Percentiles rank a stretch among this genome's conserved stretches.
Conservation (phyloP, 1,284 basidiomycete genomes). For the Meira miltonrushii region DNA sequence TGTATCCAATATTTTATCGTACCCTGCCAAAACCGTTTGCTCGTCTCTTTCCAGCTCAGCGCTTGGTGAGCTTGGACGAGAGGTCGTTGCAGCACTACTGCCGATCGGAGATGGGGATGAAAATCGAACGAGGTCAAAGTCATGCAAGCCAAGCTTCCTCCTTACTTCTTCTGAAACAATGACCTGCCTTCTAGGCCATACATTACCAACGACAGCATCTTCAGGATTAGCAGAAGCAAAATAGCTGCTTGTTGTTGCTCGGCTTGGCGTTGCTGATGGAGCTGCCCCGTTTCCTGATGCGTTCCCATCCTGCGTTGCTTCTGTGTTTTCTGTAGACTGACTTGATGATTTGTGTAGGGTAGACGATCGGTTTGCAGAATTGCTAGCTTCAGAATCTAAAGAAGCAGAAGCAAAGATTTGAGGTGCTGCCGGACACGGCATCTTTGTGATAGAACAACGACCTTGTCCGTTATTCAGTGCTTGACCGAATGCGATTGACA, state of each 20-base stretch:
- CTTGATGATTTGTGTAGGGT: no score
- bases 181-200: constrained; percentile 40
- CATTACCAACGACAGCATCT: neutral
- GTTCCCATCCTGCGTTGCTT: neutral
- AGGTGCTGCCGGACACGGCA: constrained; percentile 8
- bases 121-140: constrained; percentile 34
- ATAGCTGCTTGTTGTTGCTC: constrained; percentile 8
- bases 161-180: constrained; percentile 27
- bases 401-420: constrained; percentile 1
- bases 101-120: constrained; percentile 2
- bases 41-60: constrained; percentile 7
- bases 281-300: neutral
- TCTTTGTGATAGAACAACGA: constrained; percentile 8
- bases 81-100: neutral
- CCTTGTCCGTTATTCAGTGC: neutral
- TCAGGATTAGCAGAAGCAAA: neutral
- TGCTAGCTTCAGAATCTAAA: no score
- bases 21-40: constrained; percentile 17
- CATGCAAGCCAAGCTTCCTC: constrained; percentile 34
- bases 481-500: constrained; percentile 3
- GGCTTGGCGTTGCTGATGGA: neutral
- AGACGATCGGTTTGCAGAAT: neutral
- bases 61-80: neutral
- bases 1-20: constrained; percentile 19
- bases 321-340: no score